Percentiles rank a stretch among this genome's conserved stretches.
Conservation (phyloP, 768 basidiomycete species). For the Cystobasidium ongulense region DNA sequence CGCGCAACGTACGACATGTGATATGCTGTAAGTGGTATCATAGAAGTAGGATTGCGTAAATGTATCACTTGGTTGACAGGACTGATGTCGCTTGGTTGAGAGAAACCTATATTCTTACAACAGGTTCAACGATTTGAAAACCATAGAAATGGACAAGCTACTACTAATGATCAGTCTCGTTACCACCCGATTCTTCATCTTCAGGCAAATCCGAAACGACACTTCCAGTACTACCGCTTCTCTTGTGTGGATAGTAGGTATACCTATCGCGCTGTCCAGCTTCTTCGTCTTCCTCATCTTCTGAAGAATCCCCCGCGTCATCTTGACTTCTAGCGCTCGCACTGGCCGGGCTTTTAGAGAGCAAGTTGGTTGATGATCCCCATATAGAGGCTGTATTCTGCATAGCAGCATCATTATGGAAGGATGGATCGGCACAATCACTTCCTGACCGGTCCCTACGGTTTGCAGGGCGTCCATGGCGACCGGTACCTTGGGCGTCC, state of each 20-base stretch:
- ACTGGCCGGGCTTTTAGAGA: not conserved
- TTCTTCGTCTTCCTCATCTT: not conserved
- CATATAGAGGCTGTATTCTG: not conserved
- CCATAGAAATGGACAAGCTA: not conserved
- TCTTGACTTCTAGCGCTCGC: not conserved
- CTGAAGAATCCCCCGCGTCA: not conserved
- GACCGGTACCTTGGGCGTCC: not conserved
- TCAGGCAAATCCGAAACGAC: not conserved
- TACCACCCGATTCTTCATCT: not conserved
- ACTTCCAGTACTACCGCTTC: conserved; percentile 7
- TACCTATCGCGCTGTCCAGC: not conserved
- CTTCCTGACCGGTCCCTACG: not conserved
- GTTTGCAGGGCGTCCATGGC: not conserved
- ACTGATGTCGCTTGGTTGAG: too few relatives aligned
- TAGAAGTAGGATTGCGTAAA: too few relatives aligned
- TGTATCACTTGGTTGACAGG: too few relatives aligned
- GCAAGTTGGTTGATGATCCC: not conserved
- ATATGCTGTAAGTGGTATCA: too few relatives aligned
- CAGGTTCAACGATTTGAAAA: not conserved
- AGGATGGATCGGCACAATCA: not conserved
- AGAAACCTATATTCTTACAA: too few relatives aligned
- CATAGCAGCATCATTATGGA: not conserved
- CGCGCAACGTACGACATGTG: too few relatives aligned
- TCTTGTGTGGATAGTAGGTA: conserved; percentile 15
- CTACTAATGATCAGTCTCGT: not conserved